These are phyloP conservation scores for Myrica gale DNA, from an alignment of 306 rosid genomes.

Conservation along the genomic window DNA sequence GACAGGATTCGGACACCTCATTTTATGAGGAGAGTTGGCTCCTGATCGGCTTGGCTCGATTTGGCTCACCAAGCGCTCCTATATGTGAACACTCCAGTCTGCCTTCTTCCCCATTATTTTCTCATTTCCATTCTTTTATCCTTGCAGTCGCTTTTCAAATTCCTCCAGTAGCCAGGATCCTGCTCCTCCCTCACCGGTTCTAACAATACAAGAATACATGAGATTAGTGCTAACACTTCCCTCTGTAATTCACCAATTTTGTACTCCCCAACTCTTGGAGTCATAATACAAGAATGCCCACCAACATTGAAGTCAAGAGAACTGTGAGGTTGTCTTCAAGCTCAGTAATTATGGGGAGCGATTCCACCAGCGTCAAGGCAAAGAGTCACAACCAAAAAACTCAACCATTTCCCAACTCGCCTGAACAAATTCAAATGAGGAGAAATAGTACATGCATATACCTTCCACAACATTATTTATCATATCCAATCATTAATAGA, in stretches of 20 bases:
- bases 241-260: too few relatives aligned
- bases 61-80: too few relatives aligned
- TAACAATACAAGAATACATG: too few relatives aligned
- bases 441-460: slow-evolving; percentile 45
- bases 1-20: too few relatives aligned
- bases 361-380: slow-evolving; percentile 69
- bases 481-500: slow-evolving; percentile 8
- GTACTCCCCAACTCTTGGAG: neutral
- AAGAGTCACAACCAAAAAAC: slow-evolving; percentile 66
- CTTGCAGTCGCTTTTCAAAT: too few relatives aligned
- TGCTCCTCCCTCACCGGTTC: too few relatives aligned
- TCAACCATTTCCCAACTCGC: slow-evolving; percentile 56
- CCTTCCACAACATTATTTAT: slow-evolving; percentile 7
- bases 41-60: too few relatives aligned
- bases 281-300: slow-evolving; percentile 59
- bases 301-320: slow-evolving; percentile 64
- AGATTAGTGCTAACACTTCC: neutral
- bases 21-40: too few relatives aligned
- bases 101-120: too few relatives aligned
- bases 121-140: too few relatives aligned
- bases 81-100: too few relatives aligned
- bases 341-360: slow-evolving; percentile 81
- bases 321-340: slow-evolving; percentile 95
- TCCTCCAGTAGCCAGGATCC: too few relatives aligned
- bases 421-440: slow-evolving; percentile 64